Base-by-base conservation (phyloP, 192 early-diverging fungal species). In the Anaeromyces robustus region DNA sequence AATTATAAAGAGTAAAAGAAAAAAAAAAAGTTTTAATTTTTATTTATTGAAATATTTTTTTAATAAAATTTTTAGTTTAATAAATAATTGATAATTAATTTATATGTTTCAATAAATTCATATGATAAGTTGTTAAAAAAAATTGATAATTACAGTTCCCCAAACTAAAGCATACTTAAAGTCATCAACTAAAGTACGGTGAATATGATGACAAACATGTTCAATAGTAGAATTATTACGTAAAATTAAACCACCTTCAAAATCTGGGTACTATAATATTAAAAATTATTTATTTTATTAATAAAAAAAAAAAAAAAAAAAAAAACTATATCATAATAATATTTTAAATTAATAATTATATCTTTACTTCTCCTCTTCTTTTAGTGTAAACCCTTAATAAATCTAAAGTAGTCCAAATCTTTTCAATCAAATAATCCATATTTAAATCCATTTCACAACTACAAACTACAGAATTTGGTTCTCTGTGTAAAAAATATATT, bases 91-190 rank as follows among this genome's bases (percentile, higher is more conserved):
- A n/a, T n/a, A n/a, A n/a, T n/a, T n/a, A n/a, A n/a, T n/a, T n/a
- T n/a, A n/a, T n/a, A n/a, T n/a, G n/a, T n/a, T n/a, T n/a, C n/a
- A n/a, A n/a, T n/a, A n/a, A n/a, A n/a, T n/a, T 31, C 29, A 30
- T 29, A 79, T 30, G 2, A 41, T 41, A 41, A 41, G 14, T 41
- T 52, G 14, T 52, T 17, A 18, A 37, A 31, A n/a, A 30, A n/a
- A 78, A 84, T 87, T 89, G 1, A 43, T 34, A 29, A 22, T 59
- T 30, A 41, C 78, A 13, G 41, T 59, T 37, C 80, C 30, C 97
- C 97, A 99, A 18, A 99, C 96, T 43, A 99, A 87, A 3, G 97
- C 97, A 85, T 95, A 98, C 87, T 93, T 94, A 89, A 99, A 97
- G 77, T 94, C 91, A 78, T 92, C 91, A 14, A 90, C 92, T 83